Evolutionary conservation across 1,284 basidiomycete species (phyloP).

Genomic region (Kalmanozyma brasiliensis): DNA sequence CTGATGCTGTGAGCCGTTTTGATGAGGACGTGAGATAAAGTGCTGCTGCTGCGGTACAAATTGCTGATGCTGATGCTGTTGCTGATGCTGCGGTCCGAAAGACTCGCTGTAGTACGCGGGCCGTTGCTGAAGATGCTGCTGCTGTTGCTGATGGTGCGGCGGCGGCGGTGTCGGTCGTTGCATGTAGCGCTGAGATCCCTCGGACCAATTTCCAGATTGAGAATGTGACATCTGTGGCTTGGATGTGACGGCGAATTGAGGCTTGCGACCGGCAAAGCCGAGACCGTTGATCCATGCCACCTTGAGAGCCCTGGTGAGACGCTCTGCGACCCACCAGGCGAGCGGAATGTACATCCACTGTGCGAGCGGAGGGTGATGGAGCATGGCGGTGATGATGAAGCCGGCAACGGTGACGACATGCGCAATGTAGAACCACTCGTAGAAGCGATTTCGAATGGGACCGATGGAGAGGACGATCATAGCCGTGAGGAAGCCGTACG

Average conservation of each 20-base stretch:
- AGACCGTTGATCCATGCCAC: slow-evolving; percentile 75
- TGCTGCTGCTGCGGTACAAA: too few species aligned
- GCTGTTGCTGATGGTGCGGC: slow-evolving; percentile 7
- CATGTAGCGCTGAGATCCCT: slow-evolving; percentile 14
- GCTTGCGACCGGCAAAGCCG: slow-evolving; percentile 68
- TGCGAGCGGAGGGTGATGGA: slow-evolving; percentile 72
- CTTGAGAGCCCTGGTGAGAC: slow-evolving; percentile 73
- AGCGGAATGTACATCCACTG: slow-evolving; percentile 69
- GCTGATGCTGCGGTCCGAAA: slow-evolving; percentile 10
- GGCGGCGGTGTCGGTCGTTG: slow-evolving; percentile 11
- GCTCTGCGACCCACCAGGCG: slow-evolving; percentile 73
- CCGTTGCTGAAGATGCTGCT: slow-evolving; percentile 9
- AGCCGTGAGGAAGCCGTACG: slow-evolving; percentile 77
- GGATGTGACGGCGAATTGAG: slow-evolving; percentile 44
- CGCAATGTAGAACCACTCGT: slow-evolving; percentile 80
- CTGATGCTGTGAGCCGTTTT: slow-evolving; percentile 8
- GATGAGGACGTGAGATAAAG: background rate
- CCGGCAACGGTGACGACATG: slow-evolving; percentile 73
- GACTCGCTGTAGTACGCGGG: slow-evolving; percentile 4
- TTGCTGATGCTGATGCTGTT: slow-evolving; percentile 3
- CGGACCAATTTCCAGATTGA: slow-evolving; percentile 12
- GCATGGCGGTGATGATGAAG: slow-evolving; percentile 63
- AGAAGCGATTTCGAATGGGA: slow-evolving; percentile 76
- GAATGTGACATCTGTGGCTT: slow-evolving; percentile 30
- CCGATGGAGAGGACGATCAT: slow-evolving; percentile 76